phyloP scores from a whole-genome alignment of 768 basidiomycete genomes.

The Boletus eberwhitei region DNA sequence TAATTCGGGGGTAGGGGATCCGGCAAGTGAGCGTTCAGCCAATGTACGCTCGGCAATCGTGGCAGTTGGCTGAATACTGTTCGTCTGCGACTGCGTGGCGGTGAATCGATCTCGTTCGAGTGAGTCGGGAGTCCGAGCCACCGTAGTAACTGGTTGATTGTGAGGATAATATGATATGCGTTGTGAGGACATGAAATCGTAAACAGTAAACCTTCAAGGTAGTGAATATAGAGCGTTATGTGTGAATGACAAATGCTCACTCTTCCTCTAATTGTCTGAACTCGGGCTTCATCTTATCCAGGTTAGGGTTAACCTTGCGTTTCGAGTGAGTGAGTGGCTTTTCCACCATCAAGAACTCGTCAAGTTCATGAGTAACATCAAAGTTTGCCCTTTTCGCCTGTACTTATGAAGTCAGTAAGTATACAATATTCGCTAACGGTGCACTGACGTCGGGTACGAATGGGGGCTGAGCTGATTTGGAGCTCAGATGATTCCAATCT shows the following conservation, averaged over 20 bases:
- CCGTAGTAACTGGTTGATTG: constrained; percentile 55
- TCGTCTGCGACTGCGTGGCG: constrained; percentile 35
- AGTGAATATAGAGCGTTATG: constrained; percentile 5
- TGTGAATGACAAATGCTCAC: constrained; percentile 39
- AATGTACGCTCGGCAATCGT: constrained; percentile 41
- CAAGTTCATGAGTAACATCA: constrained; percentile 94
- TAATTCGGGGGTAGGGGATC: constrained; percentile 36
- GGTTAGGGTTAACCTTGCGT: constrained; percentile 81
- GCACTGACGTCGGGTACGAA: constrained; percentile 89
- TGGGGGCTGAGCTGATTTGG: constrained; percentile 69
- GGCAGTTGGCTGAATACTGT: constrained; percentile 41
- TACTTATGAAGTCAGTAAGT: not conserved
- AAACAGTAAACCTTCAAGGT: constrained; percentile 74
- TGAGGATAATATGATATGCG: constrained; percentile 88
- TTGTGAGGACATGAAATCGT: constrained; percentile 73
- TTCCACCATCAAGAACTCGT: constrained; percentile 96
- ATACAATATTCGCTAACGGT: not conserved
- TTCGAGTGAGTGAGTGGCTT: constrained; percentile 95
- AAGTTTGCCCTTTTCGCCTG: constrained; percentile 98
- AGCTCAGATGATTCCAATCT: constrained; percentile 77
- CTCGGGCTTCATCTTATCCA: constrained; percentile 88
- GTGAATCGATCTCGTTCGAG: constrained; percentile 26
- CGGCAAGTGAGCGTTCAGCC: constrained; percentile 40
- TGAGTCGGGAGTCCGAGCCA: constrained; percentile 29
- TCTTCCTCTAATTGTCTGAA: constrained; percentile 91